A percentile compares a stretch with the other conserved stretches of the same genome.
These are phyloP conservation scores for Candida sakaeoensis DNA, from an alignment of 805 yeast genomes.

Conservation along the genomic window DNA sequence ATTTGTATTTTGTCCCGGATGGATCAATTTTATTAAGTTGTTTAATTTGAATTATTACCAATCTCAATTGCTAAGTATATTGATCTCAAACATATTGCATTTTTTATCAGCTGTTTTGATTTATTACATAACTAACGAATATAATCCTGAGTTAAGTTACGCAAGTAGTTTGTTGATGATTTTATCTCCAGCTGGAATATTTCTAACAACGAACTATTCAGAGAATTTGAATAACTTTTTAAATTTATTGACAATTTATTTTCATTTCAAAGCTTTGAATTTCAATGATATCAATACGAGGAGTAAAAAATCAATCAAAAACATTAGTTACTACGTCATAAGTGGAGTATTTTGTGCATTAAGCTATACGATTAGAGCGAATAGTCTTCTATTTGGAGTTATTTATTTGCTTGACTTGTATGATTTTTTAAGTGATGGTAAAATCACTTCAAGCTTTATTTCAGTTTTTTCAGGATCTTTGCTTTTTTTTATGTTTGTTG, in stretches of 20 bases:
- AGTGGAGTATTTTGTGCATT: constrained; percentile 55
- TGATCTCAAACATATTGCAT: constrained; percentile 45
- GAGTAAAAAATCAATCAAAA: constrained; percentile 18
- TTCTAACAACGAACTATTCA: constrained; percentile 68
- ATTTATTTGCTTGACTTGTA: constrained; percentile 57
- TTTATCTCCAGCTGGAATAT: constrained; percentile 78
- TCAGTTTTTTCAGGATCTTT: constrained; percentile 55
- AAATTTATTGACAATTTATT: constrained; percentile 52
- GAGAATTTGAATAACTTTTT: constrained; percentile 68
- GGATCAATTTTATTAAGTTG: constrained; percentile 53
- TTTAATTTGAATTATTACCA: constrained; percentile 13
- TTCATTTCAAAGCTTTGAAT: constrained; percentile 39
- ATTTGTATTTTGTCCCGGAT: constrained; percentile 79
- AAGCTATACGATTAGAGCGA: constrained; percentile 68
- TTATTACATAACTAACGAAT: constrained; percentile 42
- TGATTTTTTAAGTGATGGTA: constrained; percentile 15
- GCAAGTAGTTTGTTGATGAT: constrained; percentile 45
- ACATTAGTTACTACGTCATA: constrained; percentile 28
- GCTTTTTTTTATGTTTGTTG: constrained; percentile 44
- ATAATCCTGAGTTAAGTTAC: constrained; percentile 22
- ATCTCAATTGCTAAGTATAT: constrained; percentile 8
- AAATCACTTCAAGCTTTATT: constrained; percentile 16
- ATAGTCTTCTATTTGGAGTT: constrained; percentile 70
- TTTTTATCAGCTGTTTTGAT: constrained; percentile 45
- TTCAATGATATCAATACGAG: constrained; percentile 15